A percentile compares a stretch with the other conserved stretches of the same genome.
These are phyloP conservation scores for Phycomyces nitens DNA, from an alignment of 192 early-diverging fungal species.

Conservation along the genomic window DNA sequence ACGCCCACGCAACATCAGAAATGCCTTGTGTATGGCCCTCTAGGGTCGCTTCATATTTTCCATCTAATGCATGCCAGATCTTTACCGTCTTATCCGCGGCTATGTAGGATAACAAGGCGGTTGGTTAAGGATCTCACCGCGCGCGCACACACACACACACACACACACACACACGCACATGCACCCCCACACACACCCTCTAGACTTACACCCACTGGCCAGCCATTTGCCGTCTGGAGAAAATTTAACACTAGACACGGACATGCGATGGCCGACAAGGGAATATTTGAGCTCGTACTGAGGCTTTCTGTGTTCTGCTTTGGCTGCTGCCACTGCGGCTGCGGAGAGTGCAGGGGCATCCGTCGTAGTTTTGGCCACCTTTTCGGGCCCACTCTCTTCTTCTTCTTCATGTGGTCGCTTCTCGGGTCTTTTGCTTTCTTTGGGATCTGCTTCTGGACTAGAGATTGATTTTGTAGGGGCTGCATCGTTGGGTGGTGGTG, in stretches of 20 bases:
- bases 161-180: neutral
- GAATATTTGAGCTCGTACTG: slow-evolving; percentile 86
- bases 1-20: slow-evolving; percentile 94
- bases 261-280: slow-evolving; percentile 91
- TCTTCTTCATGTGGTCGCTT: slow-evolving; percentile 3
- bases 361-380: neutral
- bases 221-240: slow-evolving; percentile 98
- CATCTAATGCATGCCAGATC: slow-evolving; percentile 88
- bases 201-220: slow-evolving; percentile 76
- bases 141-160: too few relatives aligned
- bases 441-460: neutral
- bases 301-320: slow-evolving; percentile 48
- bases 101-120: slow-evolving; percentile 36
- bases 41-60: slow-evolving; percentile 79
- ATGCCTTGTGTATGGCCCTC: slow-evolving; percentile 91
- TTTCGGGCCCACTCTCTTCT: neutral
- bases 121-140: too few relatives aligned
- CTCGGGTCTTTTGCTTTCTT: neutral
- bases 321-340: slow-evolving; percentile 19
- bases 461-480: too few relatives aligned
- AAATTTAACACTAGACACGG: slow-evolving; percentile 93
- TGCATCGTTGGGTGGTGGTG: too few relatives aligned
- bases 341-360: slow-evolving; percentile 7
- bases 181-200: too few relatives aligned
- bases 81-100: slow-evolving; percentile 94